Evolutionary conservation across 2,329 filamentous ascomycete species (phyloP).

Genomic region (Exserohilum rostratum): DNA sequence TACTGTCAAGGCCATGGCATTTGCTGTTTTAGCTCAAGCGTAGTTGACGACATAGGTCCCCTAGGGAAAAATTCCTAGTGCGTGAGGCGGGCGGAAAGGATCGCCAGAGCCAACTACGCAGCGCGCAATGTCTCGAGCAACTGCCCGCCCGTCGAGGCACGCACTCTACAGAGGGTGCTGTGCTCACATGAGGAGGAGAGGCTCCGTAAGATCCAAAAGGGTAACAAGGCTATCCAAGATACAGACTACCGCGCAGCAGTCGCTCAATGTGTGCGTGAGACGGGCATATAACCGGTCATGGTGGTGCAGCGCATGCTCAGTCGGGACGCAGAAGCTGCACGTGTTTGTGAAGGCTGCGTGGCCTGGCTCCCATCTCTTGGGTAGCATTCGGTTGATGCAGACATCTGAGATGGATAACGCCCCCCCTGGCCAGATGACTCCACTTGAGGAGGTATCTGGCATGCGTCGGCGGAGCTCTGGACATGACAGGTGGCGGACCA

Average conservation of each 20-base stretch:
- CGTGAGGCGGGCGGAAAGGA: conserved; percentile 16
- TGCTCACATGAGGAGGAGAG: conserved; percentile 2
- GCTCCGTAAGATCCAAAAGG: conserved; percentile 21
- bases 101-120: conserved; percentile 7
- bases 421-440: conserved; percentile 2
- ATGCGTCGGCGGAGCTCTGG: conserved; percentile 8
- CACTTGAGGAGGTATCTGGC: conserved; percentile 9
- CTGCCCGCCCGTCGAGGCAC: conserved; percentile 1
- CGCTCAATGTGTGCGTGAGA: conserved; percentile 9
- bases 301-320: neutral
- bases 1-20: conserved; percentile 18
- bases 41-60: neutral
- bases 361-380: conserved; percentile 10
- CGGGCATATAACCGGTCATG: conserved; percentile 21
- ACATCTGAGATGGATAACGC: conserved; percentile 5
- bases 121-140: conserved; percentile 5
- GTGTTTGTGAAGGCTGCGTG: conserved; percentile 6
- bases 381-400: conserved; percentile 16
- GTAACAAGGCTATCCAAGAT: conserved; percentile 33
- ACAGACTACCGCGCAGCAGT: conserved; percentile 10
- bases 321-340: conserved; percentile 13
- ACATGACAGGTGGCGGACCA: conserved; percentile 1
- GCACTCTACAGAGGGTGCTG: no score
- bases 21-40: conserved; percentile 32
- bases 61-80: neutral